A percentile compares a stretch with the other conserved stretches of the same genome.
phyloP scores from a whole-genome alignment of 1,284 basidiomycete species.

The Vanrija pseudolonga region DNA sequence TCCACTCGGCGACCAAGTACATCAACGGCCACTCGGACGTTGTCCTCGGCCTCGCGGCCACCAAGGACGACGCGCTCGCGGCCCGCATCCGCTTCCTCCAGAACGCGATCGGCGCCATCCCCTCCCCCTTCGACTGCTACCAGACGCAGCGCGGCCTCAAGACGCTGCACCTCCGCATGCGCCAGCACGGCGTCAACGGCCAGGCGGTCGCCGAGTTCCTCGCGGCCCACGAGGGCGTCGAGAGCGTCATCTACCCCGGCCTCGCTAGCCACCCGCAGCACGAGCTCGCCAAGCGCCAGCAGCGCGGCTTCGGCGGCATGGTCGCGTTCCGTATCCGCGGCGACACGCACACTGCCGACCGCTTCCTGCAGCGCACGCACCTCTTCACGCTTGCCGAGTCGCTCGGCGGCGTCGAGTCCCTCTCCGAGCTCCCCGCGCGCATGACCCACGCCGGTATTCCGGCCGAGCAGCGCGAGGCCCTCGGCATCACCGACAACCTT shows the following conservation, averaged over 20 bases:
- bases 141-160: conserved; percentile 87
- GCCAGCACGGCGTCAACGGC: conserved; percentile 80
- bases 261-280: conserved; percentile 48
- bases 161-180: conserved; percentile 82
- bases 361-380: conserved; percentile 22
- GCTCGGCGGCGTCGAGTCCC: conserved; percentile 84
- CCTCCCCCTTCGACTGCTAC: conserved; percentile 86
- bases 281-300: conserved; percentile 12
- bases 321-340: conserved; percentile 56
- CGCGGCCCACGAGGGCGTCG: conserved; percentile 57
- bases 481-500: conserved; percentile 79
- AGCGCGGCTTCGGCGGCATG: conserved; percentile 61
- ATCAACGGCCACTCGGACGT: conserved; percentile 91
- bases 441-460: conserved; percentile 60
- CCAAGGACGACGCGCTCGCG: conserved; percentile 41
- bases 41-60: conserved; percentile 71
- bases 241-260: conserved; percentile 83
- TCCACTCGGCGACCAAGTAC: conserved; percentile 73
- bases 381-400: conserved; percentile 85
- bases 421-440: conserved; percentile 74
- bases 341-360: conserved; percentile 9
- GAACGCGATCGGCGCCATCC: conserved; percentile 81
- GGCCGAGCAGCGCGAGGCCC: conserved; percentile 51
- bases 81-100: conserved; percentile 74
- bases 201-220: conserved; percentile 70